phyloP scores from a whole-genome alignment of 345 rosid genomes.

The Brassica incana region DNA sequence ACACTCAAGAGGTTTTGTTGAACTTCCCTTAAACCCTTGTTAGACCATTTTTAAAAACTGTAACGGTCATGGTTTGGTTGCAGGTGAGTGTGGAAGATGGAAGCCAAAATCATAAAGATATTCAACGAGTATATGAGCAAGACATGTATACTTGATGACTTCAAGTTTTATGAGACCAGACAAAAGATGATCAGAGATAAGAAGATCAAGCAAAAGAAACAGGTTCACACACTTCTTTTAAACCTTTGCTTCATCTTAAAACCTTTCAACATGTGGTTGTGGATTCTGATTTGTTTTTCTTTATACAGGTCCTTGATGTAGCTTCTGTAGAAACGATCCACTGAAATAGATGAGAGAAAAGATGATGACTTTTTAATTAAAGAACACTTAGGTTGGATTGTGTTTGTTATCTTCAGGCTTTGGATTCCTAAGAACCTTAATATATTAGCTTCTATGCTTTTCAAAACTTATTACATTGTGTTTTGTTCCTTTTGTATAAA shows the following conservation, averaged over 20 bases:
- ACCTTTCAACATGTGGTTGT: not conserved
- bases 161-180: slow-evolving; percentile 59
- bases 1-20: slow-evolving; percentile 71
- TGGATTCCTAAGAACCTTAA: slow-evolving; percentile 30
- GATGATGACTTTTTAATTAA: slow-evolving; percentile 24
- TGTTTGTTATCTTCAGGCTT: not conserved
- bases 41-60: not conserved
- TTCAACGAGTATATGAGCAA: slow-evolving; percentile 53
- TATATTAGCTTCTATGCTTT: slow-evolving; percentile 1
- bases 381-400: slow-evolving; percentile 17
- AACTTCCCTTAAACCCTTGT: not conserved
- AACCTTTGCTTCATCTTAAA: not conserved
- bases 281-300: slow-evolving; percentile 2
- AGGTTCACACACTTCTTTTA: slow-evolving; percentile 11
- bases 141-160: slow-evolving; percentile 66
- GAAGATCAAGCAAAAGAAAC: slow-evolving; percentile 52
- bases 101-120: slow-evolving; percentile 46
- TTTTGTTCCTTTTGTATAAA: slow-evolving; percentile 4
- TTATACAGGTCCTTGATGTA: slow-evolving; percentile 32
- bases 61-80: slow-evolving; percentile 1
- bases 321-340: slow-evolving; percentile 30
- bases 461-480: slow-evolving; percentile 11
- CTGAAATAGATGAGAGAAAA: slow-evolving; percentile 5
- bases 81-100: slow-evolving; percentile 62
- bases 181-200: slow-evolving; percentile 53